These are phyloP conservation scores for Epichloe festucae DNA, from an alignment of 2,329 filamentous ascomycete genomes.

Conservation along the genomic window DNA sequence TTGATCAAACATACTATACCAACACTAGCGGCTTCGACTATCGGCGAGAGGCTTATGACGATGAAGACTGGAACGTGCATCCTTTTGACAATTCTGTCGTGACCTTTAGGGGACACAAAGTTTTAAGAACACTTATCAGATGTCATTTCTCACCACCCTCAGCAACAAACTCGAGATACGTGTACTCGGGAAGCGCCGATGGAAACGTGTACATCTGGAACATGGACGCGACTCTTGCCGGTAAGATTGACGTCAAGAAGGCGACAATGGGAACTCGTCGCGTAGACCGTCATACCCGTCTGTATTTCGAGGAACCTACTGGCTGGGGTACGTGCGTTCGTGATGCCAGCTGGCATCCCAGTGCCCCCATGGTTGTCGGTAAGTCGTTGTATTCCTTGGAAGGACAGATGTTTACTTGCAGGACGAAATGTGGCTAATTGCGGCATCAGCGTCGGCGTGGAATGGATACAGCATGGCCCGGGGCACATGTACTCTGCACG, in stretches of 20 bases:
- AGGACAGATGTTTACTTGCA: neutral
- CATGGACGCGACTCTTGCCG: constrained; percentile 73
- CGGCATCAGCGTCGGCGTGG: constrained; percentile 59
- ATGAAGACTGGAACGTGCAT: constrained; percentile 43
- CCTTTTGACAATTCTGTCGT: constrained; percentile 86
- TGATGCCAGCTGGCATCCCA: constrained; percentile 86
- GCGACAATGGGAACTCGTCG: constrained; percentile 54
- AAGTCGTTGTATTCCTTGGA: constrained; percentile 15
- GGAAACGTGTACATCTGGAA: constrained; percentile 90
- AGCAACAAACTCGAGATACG: constrained; percentile 80
- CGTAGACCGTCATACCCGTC: constrained; percentile 37
- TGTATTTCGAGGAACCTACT: constrained; percentile 42
- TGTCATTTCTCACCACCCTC: constrained; percentile 88
- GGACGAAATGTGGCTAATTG: neutral
- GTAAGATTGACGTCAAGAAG: constrained; percentile 61
- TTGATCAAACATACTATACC: constrained; percentile 43
- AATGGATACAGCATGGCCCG: constrained; percentile 62
- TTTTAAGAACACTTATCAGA: constrained; percentile 80
- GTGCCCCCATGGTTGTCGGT: constrained; percentile 63
- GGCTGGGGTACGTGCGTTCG: constrained; percentile 68
- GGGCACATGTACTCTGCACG: constrained; percentile 67
- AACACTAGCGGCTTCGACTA: constrained; percentile 57
- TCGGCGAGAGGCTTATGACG: constrained; percentile 53
- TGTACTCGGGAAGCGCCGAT: constrained; percentile 84
- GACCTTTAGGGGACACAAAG: constrained; percentile 81